Percentiles rank a stretch among this genome's conserved stretches.
phyloP scores from a whole-genome alignment of 495 filamentous ascomycete genomes.

The Aspergillus haitiensis region DNA sequence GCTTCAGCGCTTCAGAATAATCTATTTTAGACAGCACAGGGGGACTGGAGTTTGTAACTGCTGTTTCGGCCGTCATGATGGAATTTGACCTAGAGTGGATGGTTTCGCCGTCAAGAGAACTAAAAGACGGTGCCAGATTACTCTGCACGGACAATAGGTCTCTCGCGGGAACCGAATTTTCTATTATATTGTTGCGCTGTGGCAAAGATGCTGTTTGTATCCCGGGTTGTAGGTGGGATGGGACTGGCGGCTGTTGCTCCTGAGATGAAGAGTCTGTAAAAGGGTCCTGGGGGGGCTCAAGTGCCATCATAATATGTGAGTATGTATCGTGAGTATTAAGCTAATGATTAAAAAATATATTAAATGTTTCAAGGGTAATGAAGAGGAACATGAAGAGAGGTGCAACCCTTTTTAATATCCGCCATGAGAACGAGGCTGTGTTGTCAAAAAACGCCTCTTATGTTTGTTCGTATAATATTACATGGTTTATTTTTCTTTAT shows the following conservation, averaged over 20 bases:
- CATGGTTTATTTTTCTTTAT: no score
- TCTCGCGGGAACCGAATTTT: constrained; percentile 24
- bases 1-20: constrained; percentile 60
- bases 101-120: constrained; percentile 53
- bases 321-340: no score
- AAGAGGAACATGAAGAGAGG: no score
- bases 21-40: constrained; percentile 38
- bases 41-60: constrained; percentile 24
- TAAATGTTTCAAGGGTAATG: no score
- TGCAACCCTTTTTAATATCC: no score
- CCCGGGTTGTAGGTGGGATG: constrained; percentile 3
- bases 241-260: background rate
- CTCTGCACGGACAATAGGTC: constrained; percentile 33
- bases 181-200: constrained; percentile 24
- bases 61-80: constrained; percentile 35
- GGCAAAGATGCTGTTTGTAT: constrained; percentile 25
- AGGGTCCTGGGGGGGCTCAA: no score
- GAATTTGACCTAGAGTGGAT: constrained; percentile 50
- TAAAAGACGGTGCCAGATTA: constrained; percentile 36
- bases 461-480: no score
- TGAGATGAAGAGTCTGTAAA: no score
- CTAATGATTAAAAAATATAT: no score
- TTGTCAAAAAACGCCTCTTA: no score
- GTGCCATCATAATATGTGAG: no score
- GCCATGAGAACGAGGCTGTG: no score